Percentiles rank a stretch among this genome's conserved stretches.
These are phyloP conservation scores for Talaromyces sp. DNA, from an alignment of 2,329 filamentous ascomycete genomes.

Conservation along the genomic window DNA sequence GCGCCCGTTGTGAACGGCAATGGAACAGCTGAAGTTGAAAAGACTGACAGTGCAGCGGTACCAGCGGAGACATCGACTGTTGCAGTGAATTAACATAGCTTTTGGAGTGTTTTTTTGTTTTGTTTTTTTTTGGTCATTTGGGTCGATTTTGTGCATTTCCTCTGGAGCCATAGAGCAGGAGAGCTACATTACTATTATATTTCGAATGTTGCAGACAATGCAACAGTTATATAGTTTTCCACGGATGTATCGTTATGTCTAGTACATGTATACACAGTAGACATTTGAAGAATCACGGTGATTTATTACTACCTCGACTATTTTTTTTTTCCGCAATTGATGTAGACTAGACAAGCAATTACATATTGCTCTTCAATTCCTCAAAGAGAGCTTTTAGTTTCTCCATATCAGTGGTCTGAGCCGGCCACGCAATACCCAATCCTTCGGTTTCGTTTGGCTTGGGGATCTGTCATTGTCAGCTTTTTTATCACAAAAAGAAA, in stretches of 20 bases:
- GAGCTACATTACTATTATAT: background rate
- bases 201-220: background rate
- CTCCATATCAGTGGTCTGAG: slow-evolving; percentile 72
- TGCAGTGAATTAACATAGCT: background rate
- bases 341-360: slow-evolving; percentile 19
- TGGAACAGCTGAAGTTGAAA: background rate
- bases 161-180: background rate
- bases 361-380: slow-evolving; percentile 89
- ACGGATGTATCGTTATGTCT: background rate
- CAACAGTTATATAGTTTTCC: background rate
- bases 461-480: slow-evolving; percentile 63
- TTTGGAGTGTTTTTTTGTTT: background rate
- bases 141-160: background rate
- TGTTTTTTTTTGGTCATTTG: background rate
- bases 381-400: slow-evolving; percentile 73
- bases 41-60: background rate
- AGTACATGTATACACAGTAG: background rate
- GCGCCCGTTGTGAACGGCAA: background rate
- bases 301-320: background rate
- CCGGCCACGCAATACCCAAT: slow-evolving; percentile 74
- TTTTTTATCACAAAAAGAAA: background rate
- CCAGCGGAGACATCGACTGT: background rate
- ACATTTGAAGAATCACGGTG: background rate
- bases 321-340: background rate
- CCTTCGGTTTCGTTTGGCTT: slow-evolving; percentile 85